Conservation (phyloP, 495 filamentous ascomycete genomes). For the Neurospora hispaniola region DNA sequence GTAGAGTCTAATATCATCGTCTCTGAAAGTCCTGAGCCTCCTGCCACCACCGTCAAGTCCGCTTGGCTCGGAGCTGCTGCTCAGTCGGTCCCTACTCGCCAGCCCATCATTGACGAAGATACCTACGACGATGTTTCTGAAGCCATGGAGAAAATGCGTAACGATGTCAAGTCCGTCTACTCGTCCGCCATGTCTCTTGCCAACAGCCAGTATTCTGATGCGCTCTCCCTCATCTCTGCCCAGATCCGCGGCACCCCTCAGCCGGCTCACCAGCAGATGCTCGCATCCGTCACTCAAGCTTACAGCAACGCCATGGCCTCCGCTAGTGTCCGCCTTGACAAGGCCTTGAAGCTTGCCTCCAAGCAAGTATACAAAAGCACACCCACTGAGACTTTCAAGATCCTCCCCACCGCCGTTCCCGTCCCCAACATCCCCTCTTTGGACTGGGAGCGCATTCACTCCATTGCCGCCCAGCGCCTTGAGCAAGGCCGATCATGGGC, state of each 20-base stretch:
- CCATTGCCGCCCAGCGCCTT: slow-evolving; percentile 53
- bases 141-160: slow-evolving; percentile 51
- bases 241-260: slow-evolving; percentile 55
- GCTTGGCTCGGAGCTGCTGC: slow-evolving; percentile 36
- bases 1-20: slow-evolving; percentile 1
- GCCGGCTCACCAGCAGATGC: slow-evolving; percentile 51
- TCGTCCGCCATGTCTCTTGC: slow-evolving; percentile 49
- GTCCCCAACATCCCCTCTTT: slow-evolving; percentile 17
- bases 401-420: slow-evolving; percentile 17
- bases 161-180: slow-evolving; percentile 44
- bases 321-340: slow-evolving; percentile 47
- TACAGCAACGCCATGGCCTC: slow-evolving; percentile 56
- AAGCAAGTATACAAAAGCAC: slow-evolving; percentile 32
- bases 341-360: slow-evolving; percentile 37
- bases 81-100: slow-evolving; percentile 30
- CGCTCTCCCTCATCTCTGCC: slow-evolving; percentile 51
- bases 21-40: not conserved
- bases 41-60: slow-evolving; percentile 22
- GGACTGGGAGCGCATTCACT: slow-evolving; percentile 33
- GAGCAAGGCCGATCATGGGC: slow-evolving; percentile 54
- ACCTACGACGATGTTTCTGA: slow-evolving; percentile 44
- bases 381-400: slow-evolving; percentile 28
- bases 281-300: slow-evolving; percentile 55
- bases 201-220: slow-evolving; percentile 52
- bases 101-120: slow-evolving; percentile 32